These are phyloP conservation scores for Leishmania braziliensis DNA, from an alignment of 208 protist genomes.

Conservation along the genomic window DNA sequence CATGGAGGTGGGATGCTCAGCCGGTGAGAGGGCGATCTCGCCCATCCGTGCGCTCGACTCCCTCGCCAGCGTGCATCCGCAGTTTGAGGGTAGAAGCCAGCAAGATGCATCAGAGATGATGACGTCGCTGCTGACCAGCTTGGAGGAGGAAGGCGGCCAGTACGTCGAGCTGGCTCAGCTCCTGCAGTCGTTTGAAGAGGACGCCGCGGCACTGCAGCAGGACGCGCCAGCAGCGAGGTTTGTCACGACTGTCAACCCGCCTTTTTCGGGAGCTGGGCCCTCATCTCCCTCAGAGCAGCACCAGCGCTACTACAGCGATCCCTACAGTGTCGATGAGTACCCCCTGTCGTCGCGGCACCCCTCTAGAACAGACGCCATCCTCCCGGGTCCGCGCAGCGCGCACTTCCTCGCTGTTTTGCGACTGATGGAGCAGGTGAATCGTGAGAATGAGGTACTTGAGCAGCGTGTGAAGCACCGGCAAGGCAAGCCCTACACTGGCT, in stretches of 20 bases:
- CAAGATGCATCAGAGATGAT: constrained; percentile 92
- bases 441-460: constrained; percentile 69
- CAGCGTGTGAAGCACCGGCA: constrained; percentile 37
- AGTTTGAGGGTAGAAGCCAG: constrained; percentile 85
- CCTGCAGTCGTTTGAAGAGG: constrained; percentile 47
- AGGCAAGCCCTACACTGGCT: constrained; percentile 32
- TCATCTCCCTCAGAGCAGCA: neutral
- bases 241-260: neutral
- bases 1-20: constrained; percentile 58
- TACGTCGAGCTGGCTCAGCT: constrained; percentile 55
- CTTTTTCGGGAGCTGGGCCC: neutral
- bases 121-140: constrained; percentile 51
- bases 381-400: constrained; percentile 34
- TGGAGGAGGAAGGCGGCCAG: constrained; percentile 77
- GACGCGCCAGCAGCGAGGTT: neutral
- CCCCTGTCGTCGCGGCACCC: constrained; percentile 1
- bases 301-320: neutral
- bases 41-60: constrained; percentile 54
- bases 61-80: constrained; percentile 58
- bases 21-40: constrained; percentile 35
- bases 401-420: constrained; percentile 39
- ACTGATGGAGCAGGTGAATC: constrained; percentile 74
- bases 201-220: constrained; percentile 14
- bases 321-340: constrained; percentile 15
- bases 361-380: neutral